Base-by-base conservation (phyloP, 2,329 filamentous ascomycete genomes). In the Furcasterigmium sp. region DNA sequence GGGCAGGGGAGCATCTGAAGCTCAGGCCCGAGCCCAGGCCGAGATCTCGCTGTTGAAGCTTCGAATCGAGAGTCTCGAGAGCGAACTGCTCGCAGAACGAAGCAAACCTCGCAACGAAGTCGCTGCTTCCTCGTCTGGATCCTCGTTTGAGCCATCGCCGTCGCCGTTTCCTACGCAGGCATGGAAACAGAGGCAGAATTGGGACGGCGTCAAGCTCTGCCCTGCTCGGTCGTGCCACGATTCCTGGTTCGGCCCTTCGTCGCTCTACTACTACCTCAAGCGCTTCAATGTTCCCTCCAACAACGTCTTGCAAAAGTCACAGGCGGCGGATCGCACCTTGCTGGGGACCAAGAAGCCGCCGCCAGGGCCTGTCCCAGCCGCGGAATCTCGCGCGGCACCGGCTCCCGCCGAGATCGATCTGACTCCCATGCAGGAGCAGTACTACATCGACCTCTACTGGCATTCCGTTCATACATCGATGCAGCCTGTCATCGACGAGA, bases 391-490 rank as follows among this genome's bases (percentile, higher is more conserved):
- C 5, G 13, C 13, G 8, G 25, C 25, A 8, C 8, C 13, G 8
- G 50, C 14, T 17, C 3, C 14, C 30, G 14, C 15, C 14, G 23
- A 11, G 7, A 11, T 32, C 19, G 59, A 61, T 35, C 51, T 73
- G 18, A 62, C 55, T 5, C 55, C 56, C 15, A 54, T 55, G 3
- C 64, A 75, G 48, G 71, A 76, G 53, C 69, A 73, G 37, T 67
- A 65, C 36, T 68, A 74, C 25, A 53, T 76, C 4, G 59, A 61
- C 18, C 52, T 73, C 2, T 76, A 69, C 49, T 76, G 73, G 72
- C 61, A 70, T 37, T 62, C 65, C 0, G 71, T 68, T 43, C 67
- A 76, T 42, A 57, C 56, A 4, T 18, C 9, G 28, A 52, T 64
- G 0, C 60, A 60, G 36, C 67, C 65, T 2, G 63, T 76, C 5